Evolutionary conservation across 768 basidiomycete species (phyloP).

Genomic region (Crepidotus variabilis): DNA sequence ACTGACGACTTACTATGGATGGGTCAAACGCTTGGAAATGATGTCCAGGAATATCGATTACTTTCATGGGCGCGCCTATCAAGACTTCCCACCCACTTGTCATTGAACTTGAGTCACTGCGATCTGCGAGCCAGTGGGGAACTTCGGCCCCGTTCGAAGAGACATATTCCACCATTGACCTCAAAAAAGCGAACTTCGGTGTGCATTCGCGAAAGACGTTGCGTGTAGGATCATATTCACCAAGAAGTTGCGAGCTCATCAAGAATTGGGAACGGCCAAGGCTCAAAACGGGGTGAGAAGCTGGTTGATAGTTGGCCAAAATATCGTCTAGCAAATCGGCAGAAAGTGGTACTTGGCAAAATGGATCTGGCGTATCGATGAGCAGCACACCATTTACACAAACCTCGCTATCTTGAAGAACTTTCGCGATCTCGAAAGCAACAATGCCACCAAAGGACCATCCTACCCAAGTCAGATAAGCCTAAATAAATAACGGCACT

Average conservation of each 20-base stretch:
- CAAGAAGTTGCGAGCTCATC: constrained; percentile 44
- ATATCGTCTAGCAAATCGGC: constrained; percentile 47
- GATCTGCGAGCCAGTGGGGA: constrained; percentile 51
- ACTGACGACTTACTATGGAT: constrained; percentile 36
- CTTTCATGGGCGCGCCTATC: constrained; percentile 30
- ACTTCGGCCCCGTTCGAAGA: constrained; percentile 29
- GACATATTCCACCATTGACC: constrained; percentile 45
- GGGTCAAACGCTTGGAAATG: constrained; percentile 59
- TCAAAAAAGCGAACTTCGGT: constrained; percentile 45
- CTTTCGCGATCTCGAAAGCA: constrained; percentile 60
- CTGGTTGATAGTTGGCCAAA: constrained; percentile 24
- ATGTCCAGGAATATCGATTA: constrained; percentile 59
- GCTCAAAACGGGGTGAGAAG: constrained; percentile 25
- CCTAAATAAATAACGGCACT: not conserved
- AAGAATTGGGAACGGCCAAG: constrained; percentile 47
- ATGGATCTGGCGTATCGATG: constrained; percentile 65
- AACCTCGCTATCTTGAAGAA: constrained; percentile 34
- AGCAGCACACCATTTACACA: constrained; percentile 54
- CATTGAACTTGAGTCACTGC: constrained; percentile 27
- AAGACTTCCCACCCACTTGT: constrained; percentile 46
- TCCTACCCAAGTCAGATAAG: constrained; percentile 32
- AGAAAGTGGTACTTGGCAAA: constrained; percentile 48
- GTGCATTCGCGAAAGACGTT: constrained; percentile 12
- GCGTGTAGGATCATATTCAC: constrained; percentile 36
- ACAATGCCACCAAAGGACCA: constrained; percentile 81